Conservation (phyloP, 1,284 basidiomycete species). For the Ceratobasidium sp. region DNA sequence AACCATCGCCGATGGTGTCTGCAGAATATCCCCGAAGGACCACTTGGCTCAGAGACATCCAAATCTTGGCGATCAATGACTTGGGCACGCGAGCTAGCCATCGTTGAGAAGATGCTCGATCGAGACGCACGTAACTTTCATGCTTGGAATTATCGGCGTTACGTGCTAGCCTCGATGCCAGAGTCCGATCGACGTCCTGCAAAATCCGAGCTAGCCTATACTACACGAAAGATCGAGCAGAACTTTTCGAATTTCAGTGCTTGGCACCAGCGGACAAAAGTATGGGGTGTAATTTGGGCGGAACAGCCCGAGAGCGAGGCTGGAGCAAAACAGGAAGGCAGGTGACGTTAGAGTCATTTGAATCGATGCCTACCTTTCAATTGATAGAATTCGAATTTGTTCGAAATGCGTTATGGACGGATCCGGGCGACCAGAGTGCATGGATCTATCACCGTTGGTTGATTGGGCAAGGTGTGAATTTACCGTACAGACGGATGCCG, state of each 20-base stretch:
- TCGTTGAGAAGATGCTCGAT: slow-evolving; percentile 90
- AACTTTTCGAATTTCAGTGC: slow-evolving; percentile 99
- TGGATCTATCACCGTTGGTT: slow-evolving; percentile 99
- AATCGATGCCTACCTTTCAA: not conserved
- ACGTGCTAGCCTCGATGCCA: slow-evolving; percentile 76
- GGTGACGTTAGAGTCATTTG: not conserved
- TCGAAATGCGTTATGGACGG: slow-evolving; percentile 94
- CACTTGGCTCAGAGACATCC: slow-evolving; percentile 48
- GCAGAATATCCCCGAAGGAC: slow-evolving; percentile 78
- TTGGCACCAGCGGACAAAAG: slow-evolving; percentile 96
- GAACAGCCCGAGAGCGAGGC: slow-evolving; percentile 59
- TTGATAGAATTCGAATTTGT: slow-evolving; percentile 87
- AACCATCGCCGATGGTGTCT: slow-evolving; percentile 95
- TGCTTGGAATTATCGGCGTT: slow-evolving; percentile 91
- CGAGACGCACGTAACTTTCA: slow-evolving; percentile 90
- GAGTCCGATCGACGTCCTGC: slow-evolving; percentile 54
- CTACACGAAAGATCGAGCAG: slow-evolving; percentile 87
- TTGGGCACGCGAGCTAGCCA: slow-evolving; percentile 84
- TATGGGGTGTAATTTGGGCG: slow-evolving; percentile 74
- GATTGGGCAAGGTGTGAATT: slow-evolving; percentile 69
- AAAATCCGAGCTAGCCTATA: slow-evolving; percentile 76
- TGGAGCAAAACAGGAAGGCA: slow-evolving; percentile 71
- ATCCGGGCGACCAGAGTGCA: slow-evolving; percentile 93
- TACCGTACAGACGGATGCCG: not conserved
- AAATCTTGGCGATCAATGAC: slow-evolving; percentile 71